A percentile compares a stretch with the other conserved stretches of the same genome.
These are phyloP conservation scores for Talaromyces amestolkiae DNA, from an alignment of 2,329 filamentous ascomycete genomes.

Conservation along the genomic window DNA sequence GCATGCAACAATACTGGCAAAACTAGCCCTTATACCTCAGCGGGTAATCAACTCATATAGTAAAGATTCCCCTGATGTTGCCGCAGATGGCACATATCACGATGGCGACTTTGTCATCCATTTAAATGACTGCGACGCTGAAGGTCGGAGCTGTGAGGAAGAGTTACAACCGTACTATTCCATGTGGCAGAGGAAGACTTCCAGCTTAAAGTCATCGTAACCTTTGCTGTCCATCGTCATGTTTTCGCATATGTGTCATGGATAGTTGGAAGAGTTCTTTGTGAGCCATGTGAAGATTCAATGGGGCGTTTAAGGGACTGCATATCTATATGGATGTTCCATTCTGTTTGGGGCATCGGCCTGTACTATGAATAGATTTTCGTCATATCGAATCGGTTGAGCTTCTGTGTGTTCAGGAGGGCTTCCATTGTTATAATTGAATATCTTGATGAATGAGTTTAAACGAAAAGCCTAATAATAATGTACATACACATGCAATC, in stretches of 20 bases:
- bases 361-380: neutral
- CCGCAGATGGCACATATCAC: constrained; percentile 63
- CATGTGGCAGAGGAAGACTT: constrained; percentile 36
- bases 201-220: constrained; percentile 6
- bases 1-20: constrained; percentile 93
- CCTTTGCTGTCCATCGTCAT: neutral
- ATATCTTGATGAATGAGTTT: neutral
- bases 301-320: constrained; percentile 1
- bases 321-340: neutral
- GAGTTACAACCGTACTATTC: constrained; percentile 62
- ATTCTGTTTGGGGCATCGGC: neutral
- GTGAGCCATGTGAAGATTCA: neutral
- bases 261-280: neutral
- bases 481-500: constrained; percentile 9
- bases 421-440: neutral
- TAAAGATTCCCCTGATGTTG: constrained; percentile 38
- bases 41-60: constrained; percentile 77
- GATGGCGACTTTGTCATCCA: constrained; percentile 82
- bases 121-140: constrained; percentile 68
- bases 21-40: constrained; percentile 86
- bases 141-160: constrained; percentile 63
- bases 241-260: neutral
- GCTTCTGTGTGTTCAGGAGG: neutral
- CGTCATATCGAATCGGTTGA: neutral
- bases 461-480: neutral